Conservation (phyloP, 805 yeast species). For the Yamadazyma endophytica region DNA sequence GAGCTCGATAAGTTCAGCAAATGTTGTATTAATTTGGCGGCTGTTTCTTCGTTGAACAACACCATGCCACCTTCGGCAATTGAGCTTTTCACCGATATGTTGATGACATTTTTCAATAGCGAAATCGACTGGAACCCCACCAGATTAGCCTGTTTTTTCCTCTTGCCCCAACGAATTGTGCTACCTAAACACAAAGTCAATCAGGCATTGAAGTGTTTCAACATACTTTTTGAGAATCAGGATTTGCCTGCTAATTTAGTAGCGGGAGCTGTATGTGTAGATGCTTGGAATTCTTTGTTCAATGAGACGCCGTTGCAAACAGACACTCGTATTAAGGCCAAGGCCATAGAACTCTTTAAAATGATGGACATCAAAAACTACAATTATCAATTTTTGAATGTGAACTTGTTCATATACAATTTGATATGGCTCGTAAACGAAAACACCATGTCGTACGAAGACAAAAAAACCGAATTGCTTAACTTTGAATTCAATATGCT, state of each 20-base stretch:
- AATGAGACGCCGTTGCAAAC: constrained; percentile 8
- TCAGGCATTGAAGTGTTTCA: constrained; percentile 10
- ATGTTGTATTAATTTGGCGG: constrained; percentile 16
- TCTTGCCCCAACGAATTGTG: constrained; percentile 13
- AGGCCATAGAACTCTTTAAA: constrained; percentile 4
- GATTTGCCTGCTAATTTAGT: constrained; percentile 9
- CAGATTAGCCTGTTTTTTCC: constrained; percentile 14
- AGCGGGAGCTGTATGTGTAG: constrained; percentile 15
- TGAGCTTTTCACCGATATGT: constrained; percentile 5
- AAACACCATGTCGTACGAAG: constrained; percentile 3
- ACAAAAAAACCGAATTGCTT: constrained; percentile 8
- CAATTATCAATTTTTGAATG: constrained; percentile 13
- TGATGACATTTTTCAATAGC: constrained; percentile 3
- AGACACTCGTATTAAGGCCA: constrained; percentile 3
- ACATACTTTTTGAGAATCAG: constrained; percentile 6
- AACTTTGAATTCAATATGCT: constrained; percentile 19
- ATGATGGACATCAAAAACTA: constrained; percentile 10
- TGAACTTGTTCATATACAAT: constrained; percentile 13
- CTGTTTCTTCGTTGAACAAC: constrained; percentile 9
- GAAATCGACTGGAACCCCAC: constrained; percentile 11
- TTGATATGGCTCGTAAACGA: constrained; percentile 12
- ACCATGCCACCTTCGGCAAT: constrained; percentile 8
- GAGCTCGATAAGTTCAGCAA: constrained; percentile 12
- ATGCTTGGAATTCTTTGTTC: constrained; percentile 15
- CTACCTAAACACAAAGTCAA: constrained; percentile 7